Conservation (phyloP, 371 early-diverging fungal species). For the Hamiltosporidium tvaerminnensis region DNA sequence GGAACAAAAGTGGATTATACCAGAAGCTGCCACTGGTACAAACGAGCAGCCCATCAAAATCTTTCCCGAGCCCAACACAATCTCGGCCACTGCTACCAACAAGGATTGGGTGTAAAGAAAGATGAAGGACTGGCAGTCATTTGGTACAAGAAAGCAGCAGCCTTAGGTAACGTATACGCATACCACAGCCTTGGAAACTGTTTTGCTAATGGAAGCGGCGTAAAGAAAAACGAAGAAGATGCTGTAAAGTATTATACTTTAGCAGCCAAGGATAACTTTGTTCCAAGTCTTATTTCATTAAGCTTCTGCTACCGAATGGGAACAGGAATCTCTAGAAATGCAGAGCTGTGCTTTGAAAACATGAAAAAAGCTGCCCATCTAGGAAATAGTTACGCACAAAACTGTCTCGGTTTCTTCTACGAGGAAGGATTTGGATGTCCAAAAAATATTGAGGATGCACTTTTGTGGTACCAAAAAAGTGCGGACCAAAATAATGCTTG, state of each 20-base stretch:
- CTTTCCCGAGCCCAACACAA: slow-evolving; percentile 67
- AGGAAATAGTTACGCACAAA: slow-evolving; percentile 29
- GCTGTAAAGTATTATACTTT: slow-evolving; percentile 61
- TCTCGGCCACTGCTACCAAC: slow-evolving; percentile 57
- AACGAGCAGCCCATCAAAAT: slow-evolving; percentile 62
- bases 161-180: slow-evolving; percentile 50
- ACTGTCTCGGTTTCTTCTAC: slow-evolving; percentile 54
- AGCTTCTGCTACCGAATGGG: slow-evolving; percentile 33
- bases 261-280: slow-evolving; percentile 63
- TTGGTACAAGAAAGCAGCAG: slow-evolving; percentile 60
- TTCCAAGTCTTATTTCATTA: slow-evolving; percentile 37
- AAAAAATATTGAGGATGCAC: slow-evolving; percentile 56
- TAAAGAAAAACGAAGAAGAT: slow-evolving; percentile 9
- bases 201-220: slow-evolving; percentile 23
- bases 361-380: slow-evolving; percentile 25
- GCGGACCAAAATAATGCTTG: slow-evolving; percentile 58
- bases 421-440: slow-evolving; percentile 63
- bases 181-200: slow-evolving; percentile 29
- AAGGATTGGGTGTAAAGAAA: slow-evolving; percentile 53
- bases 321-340: slow-evolving; percentile 9
- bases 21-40: slow-evolving; percentile 62
- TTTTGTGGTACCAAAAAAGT: slow-evolving; percentile 58
- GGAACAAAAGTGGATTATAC: slow-evolving; percentile 57
- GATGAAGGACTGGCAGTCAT: slow-evolving; percentile 57
- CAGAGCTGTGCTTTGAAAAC: slow-evolving; percentile 6